Evolutionary conservation across 768 basidiomycete species (phyloP).

Genomic region (Tricholoma sp.): DNA sequence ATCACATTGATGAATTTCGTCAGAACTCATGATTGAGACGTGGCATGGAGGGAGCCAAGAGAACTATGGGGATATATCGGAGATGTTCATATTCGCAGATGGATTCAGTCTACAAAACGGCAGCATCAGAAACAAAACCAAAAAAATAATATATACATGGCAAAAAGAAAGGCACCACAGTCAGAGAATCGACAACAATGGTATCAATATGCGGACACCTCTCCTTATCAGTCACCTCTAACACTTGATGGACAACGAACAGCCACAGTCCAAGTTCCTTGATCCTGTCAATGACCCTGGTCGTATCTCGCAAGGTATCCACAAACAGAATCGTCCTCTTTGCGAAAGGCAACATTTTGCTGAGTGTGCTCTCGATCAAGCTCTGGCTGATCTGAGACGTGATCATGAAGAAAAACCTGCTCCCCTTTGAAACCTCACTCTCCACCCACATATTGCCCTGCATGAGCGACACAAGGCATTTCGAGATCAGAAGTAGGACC

Average conservation of each 20-base stretch:
- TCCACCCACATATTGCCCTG: too few species aligned
- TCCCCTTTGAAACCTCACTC: too few species aligned
- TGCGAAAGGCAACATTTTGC: slow-evolving; percentile 70
- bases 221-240: slow-evolving; percentile 69
- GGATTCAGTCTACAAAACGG: slow-evolving; percentile 63
- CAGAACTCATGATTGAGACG: slow-evolving; percentile 54
- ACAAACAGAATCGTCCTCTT: slow-evolving; percentile 36
- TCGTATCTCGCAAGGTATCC: slow-evolving; percentile 75
- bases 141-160: too few species aligned
- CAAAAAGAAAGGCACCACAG: neutral
- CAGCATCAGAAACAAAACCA: neutral
- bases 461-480: too few species aligned
- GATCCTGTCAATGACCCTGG: slow-evolving; percentile 63
- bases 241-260: slow-evolving; percentile 68
- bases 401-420: too few species aligned
- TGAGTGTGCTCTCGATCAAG: neutral
- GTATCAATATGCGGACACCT: slow-evolving; percentile 43
- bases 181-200: slow-evolving; percentile 67
- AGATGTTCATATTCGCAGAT: slow-evolving; percentile 91
- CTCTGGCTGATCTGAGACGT: too few species aligned
- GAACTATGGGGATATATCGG: slow-evolving; percentile 93
- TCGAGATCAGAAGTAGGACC: too few species aligned
- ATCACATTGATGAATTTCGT: too few species aligned
- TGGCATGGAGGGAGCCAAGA: slow-evolving; percentile 76
- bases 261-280: slow-evolving; percentile 75